These are phyloP conservation scores for Scleroderma bovista DNA, from an alignment of 768 basidiomycete genomes.

Conservation along the genomic window DNA sequence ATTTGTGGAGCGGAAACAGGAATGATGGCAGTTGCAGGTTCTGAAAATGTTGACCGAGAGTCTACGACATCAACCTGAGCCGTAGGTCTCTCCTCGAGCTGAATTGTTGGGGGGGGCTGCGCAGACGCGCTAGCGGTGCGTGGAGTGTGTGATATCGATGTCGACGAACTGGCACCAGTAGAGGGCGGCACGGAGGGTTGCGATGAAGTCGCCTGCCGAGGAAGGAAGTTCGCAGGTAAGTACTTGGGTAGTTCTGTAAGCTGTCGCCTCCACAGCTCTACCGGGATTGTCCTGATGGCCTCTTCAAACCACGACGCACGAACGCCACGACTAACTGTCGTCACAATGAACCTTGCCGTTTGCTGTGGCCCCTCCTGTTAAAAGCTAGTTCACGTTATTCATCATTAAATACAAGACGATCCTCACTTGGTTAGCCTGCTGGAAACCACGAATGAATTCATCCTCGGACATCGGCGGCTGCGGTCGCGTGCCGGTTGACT, in stretches of 20 bases:
- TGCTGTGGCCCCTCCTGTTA: conserved; percentile 12
- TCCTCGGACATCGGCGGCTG: conserved; percentile 6
- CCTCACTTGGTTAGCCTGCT: conserved; percentile 14
- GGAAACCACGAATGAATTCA: conserved; percentile 18
- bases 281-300: not conserved
- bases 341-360: conserved; percentile 7
- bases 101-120: not conserved
- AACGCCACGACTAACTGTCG: not conserved
- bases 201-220: not conserved
- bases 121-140: not conserved
- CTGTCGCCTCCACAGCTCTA: not conserved
- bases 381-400: conserved; percentile 2
- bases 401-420: conserved; percentile 4
- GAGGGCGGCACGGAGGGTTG: not conserved
- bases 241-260: not conserved
- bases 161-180: not conserved
- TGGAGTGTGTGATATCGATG: not conserved
- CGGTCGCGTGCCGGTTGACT: not conserved
- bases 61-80: not conserved
- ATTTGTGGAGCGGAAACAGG: not conserved
- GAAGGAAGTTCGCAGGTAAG: not conserved
- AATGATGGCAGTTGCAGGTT: not conserved
- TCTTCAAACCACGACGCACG: not conserved
- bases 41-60: not conserved
- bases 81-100: not conserved